Evolutionary conservation across 495 filamentous ascomycete genomes (phyloP).

Genomic region (Tuber umbilicatum): DNA sequence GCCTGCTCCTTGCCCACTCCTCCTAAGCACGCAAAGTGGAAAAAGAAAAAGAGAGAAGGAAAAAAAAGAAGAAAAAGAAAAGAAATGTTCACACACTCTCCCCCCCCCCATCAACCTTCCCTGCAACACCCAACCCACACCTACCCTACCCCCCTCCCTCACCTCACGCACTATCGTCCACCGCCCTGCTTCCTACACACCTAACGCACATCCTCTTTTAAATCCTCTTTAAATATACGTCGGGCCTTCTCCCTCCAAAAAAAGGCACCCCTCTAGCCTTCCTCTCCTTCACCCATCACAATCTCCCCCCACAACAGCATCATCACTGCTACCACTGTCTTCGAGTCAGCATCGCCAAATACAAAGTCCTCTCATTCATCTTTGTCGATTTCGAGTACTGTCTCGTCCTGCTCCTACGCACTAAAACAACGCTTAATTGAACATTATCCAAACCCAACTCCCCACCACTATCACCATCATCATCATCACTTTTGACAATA

Average conservation of each 20-base stretch:
- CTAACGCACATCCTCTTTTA: slow-evolving; percentile 13
- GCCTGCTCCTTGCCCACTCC: slow-evolving; percentile 33
- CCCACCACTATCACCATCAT: slow-evolving; percentile 17
- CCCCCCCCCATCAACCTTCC: slow-evolving; percentile 24
- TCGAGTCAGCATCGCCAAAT: not conserved
- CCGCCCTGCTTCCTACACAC: slow-evolving; percentile 11
- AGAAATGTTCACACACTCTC: slow-evolving; percentile 6
- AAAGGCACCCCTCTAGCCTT: slow-evolving; percentile 24
- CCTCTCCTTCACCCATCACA: slow-evolving; percentile 11
- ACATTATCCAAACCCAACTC: not conserved
- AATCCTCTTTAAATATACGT: slow-evolving; percentile 37
- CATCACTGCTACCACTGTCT: not conserved
- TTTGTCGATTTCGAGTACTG: not conserved
- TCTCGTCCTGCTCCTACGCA: not conserved
- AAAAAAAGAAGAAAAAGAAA: not conserved
- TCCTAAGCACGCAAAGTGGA: slow-evolving; percentile 21
- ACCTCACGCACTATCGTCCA: slow-evolving; percentile 10
- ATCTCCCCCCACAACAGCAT: slow-evolving; percentile 2
- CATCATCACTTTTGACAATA: slow-evolving; percentile 19
- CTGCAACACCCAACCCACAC: slow-evolving; percentile 1
- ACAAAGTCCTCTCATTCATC: not conserved
- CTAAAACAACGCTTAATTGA: not conserved
- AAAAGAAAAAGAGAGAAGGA: not conserved
- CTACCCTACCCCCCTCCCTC: slow-evolving; percentile 8
- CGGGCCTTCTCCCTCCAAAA: slow-evolving; percentile 22